Evolutionary conservation across 176 grass and related monocot genomes (phyloP), one percentile per base, ranked within the genome.

Genomic region (Triticum turgidum): DNA sequence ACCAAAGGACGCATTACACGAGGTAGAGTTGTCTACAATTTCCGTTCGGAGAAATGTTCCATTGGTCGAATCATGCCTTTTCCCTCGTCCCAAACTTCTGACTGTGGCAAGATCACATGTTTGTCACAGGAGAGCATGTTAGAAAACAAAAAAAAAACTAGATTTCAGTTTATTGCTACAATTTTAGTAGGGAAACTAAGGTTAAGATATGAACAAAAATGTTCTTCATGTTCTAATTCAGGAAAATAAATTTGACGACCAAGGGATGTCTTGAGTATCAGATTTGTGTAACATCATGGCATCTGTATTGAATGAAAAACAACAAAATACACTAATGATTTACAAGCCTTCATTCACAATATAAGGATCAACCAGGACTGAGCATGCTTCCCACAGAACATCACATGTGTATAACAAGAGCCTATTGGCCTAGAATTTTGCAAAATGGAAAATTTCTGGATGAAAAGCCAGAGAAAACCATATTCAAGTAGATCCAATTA

Each of bases 11-110:
- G 56, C 68, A 79, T 69, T 82, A 81, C 13, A 65, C 2, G 22
- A 71, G 83, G 51, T 82, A 52, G 77, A 82, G 34, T 81, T 80
- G 20, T 81, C 51, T 62, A 81, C 70, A 69, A 64, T 33, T 81
- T 88, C 87, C 0, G 32, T 79, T 12, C 70, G 37, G 14, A 67
- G 38, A 85, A 85, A 71, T 21, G 73, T 70, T 70, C 70, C 82
- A 70, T 68, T 63, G 41, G 32, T 39, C 45, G 30, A 82, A 61
- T 38, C 62, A 22, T 88, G 83, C 3, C 49, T 64, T 64, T 77
- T 88, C 30, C 41, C 52, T 85, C 81, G 70, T 7, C 77, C 69
- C 41, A 81, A 59, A 81, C 51, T 69, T 71, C 42, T 81, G 27
- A 77, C 67, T 80, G 38, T 9, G 75, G 69, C 24, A 77, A 71